Conservation (phyloP, 148 eudicot species). For the Rhododendron griersonianum region DNA sequence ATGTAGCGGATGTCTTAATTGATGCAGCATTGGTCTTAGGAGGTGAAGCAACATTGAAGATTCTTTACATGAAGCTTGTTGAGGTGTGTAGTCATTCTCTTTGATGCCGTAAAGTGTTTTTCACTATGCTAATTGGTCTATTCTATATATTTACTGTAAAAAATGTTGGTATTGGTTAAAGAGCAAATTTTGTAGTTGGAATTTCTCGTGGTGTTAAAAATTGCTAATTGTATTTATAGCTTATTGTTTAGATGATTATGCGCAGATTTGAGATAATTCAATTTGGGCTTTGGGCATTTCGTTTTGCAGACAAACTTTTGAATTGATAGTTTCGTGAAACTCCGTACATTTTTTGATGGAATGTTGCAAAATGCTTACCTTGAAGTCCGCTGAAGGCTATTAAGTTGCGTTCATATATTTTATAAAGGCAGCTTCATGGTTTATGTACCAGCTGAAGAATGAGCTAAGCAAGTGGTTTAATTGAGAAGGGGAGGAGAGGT, state of each 20-base stretch:
- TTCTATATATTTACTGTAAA: not conserved
- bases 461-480: not conserved
- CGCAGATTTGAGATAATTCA: not conserved
- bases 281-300: not conserved
- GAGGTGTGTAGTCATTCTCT: conserved; percentile 49
- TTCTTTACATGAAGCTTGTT: conserved; percentile 84
- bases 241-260: not conserved
- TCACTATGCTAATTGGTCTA: not conserved
- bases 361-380: not conserved
- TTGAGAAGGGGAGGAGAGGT: not conserved
- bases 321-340: not conserved
- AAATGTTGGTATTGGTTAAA: not conserved
- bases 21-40: conserved; percentile 96
- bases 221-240: not conserved
- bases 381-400: not conserved
- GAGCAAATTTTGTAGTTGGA: not conserved
- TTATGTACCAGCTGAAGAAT: not conserved
- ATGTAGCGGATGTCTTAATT: conserved; percentile 95
- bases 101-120: conserved; percentile 6
- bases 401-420: not conserved
- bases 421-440: not conserved
- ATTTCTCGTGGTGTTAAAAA: not conserved
- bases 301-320: not conserved
- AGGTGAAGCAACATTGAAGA: conserved; percentile 72
- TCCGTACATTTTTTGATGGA: not conserved